Percentiles rank a stretch among this genome's conserved stretches.
phyloP scores from a whole-genome alignment of 2,329 filamentous ascomycete genomes.

The Pseudocercospora fuligena region DNA sequence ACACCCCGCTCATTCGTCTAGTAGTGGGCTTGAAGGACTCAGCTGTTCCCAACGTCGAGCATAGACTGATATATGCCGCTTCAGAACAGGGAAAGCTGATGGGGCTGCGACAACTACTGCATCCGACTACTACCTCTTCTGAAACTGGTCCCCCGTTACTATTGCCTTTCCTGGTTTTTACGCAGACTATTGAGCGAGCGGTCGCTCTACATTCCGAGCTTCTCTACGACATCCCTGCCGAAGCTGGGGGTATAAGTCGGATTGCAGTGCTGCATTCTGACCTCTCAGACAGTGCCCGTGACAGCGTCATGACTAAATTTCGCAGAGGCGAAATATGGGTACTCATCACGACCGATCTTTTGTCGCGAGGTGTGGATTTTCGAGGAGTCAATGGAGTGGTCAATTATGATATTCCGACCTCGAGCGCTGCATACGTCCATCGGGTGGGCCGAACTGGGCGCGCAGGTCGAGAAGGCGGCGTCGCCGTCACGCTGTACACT shows the following conservation, averaged over 20 bases:
- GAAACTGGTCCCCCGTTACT: conserved; percentile 64
- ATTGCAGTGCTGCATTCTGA: conserved; percentile 91
- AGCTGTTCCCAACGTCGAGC: conserved; percentile 87
- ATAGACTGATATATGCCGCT: conserved; percentile 87
- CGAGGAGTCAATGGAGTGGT: conserved; percentile 93
- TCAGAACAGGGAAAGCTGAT: conserved; percentile 93
- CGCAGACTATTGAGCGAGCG: conserved; percentile 91
- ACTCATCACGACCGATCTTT: conserved; percentile 90
- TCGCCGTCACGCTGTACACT: conserved; percentile 93
- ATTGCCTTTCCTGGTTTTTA: conserved; percentile 93
- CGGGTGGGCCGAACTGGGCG: conserved; percentile 89
- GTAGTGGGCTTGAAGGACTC: conserved; percentile 97
- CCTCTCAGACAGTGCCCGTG: conserved; percentile 75
- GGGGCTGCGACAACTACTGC: conserved; percentile 85
- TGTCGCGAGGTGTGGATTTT: conserved; percentile 93
- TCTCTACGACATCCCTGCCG: conserved; percentile 88
- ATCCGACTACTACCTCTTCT: conserved; percentile 68
- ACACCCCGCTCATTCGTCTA: conserved; percentile 70
- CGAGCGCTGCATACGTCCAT: conserved; percentile 87
- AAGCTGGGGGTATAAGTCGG: conserved; percentile 81
- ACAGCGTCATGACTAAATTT: conserved; percentile 85
- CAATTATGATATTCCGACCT: conserved; percentile 96
- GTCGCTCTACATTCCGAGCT: conserved; percentile 86
- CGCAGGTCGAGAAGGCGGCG: conserved; percentile 82
- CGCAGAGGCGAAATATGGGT: conserved; percentile 94